These are phyloP conservation scores for Closterium sp. DNA, from an alignment of 139 green algal species.

Conservation along the genomic window DNA sequence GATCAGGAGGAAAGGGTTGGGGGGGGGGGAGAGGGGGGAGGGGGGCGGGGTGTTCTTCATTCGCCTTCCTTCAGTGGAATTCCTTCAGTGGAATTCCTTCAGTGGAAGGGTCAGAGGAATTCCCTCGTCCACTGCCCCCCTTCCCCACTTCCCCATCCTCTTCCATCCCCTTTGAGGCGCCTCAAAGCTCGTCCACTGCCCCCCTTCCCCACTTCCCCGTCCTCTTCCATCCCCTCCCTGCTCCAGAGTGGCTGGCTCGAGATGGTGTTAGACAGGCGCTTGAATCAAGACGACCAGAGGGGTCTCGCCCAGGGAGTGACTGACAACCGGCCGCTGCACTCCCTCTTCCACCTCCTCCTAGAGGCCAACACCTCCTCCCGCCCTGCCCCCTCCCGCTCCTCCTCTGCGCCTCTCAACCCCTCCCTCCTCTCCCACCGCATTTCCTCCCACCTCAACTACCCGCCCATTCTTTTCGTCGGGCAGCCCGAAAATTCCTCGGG, in stretches of 20 bases:
- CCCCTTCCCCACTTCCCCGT: neutral
- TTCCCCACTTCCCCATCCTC: neutral
- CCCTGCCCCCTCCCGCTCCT: neutral
- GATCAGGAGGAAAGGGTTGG: too few relatives aligned
- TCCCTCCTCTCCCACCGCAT: constrained; percentile 43
- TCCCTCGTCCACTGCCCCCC: too few relatives aligned
- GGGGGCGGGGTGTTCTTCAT: too few relatives aligned
- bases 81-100: too few relatives aligned
- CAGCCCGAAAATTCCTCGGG: neutral
- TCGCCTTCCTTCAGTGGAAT: too few relatives aligned
- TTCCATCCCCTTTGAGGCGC: too few relatives aligned
- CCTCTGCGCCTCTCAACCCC: constrained; percentile 8
- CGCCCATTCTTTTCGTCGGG: constrained; percentile 28
- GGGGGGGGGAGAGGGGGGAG: too few relatives aligned
- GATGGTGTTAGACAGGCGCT: constrained; percentile 42
- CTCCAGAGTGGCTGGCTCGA: constrained; percentile 36
- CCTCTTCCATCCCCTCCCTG: neutral
- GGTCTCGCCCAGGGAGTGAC: constrained; percentile 40
- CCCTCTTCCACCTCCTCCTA: constrained; percentile 30
- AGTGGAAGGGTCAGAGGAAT: too few relatives aligned
- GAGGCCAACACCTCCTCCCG: constrained; percentile 10
- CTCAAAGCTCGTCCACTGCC: neutral
- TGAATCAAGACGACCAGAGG: constrained; percentile 35
- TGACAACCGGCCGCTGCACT: constrained; percentile 36
- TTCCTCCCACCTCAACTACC: constrained; percentile 30